phyloP scores from a whole-genome alignment of 352 stramenopile genomes.

The Halophytophthora batemanensis region DNA sequence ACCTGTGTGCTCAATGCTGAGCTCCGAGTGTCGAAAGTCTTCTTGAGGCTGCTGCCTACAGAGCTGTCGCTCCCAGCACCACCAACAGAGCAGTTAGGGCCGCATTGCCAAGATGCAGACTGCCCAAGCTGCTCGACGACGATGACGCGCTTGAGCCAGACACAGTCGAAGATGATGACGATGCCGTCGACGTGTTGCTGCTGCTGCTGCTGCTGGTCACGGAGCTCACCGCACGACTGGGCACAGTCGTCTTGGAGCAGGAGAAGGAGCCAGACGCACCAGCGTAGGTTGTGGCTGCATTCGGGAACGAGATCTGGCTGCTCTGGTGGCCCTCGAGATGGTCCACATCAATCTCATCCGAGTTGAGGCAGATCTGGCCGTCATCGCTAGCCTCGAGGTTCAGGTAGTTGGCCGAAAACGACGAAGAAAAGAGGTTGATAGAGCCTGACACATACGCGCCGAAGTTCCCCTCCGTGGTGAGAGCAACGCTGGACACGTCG shows the following conservation, averaged over 20 bases:
- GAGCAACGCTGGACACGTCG: neutral
- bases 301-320: slow-evolving; percentile 6
- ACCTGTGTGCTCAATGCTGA: no score
- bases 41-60: no score
- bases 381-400: slow-evolving; percentile 1
- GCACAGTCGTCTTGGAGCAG: slow-evolving; percentile 2
- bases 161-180: no score
- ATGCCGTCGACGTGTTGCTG: no score
- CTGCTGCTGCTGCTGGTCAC: neutral
- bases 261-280: neutral
- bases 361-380: slow-evolving; percentile 5
- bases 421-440: slow-evolving; percentile 4
- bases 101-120: no score
- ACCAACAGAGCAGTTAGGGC: no score
- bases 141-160: no score
- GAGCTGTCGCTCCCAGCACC: no score
- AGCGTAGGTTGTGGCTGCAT: slow-evolving; percentile 3
- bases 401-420: slow-evolving; percentile 2
- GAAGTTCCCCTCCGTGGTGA: slow-evolving; percentile 8
- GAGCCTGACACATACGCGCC: neutral
- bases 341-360: neutral
- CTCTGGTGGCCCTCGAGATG: neutral
- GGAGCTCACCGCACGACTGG: neutral
- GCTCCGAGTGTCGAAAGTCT: no score
- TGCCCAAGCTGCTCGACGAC: no score